phyloP scores from a whole-genome alignment of 371 early-diverging fungal species.

The Mortierella sp. region DNA sequence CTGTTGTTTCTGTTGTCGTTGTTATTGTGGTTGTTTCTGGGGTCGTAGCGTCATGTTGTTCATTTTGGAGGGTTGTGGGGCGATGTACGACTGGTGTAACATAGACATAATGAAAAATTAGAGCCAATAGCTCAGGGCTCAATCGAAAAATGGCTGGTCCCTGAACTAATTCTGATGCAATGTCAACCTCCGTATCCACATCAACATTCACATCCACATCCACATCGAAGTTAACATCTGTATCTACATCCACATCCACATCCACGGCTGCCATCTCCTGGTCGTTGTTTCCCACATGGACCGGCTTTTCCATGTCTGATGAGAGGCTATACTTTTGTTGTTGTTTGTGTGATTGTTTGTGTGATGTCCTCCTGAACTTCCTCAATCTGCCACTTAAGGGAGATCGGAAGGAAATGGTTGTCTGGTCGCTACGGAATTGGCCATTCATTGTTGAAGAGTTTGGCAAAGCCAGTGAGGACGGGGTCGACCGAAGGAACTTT shows the following conservation, averaged over 20 bases:
- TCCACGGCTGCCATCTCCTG: slow-evolving; percentile 16
- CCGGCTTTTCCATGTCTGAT: neutral
- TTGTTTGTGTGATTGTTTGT: slow-evolving; percentile 2
- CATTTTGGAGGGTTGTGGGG: slow-evolving; percentile 9
- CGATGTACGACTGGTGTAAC: slow-evolving; percentile 52
- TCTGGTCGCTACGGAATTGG: slow-evolving; percentile 5
- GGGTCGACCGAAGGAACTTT: slow-evolving; percentile 1
- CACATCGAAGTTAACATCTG: neutral
- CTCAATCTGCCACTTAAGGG: slow-evolving; percentile 15
- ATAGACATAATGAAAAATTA: slow-evolving; percentile 55
- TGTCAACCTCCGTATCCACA: neutral
- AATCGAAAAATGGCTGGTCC: slow-evolving; percentile 45
- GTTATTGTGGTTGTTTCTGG: neutral
- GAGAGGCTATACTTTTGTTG: neutral
- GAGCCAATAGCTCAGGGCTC: slow-evolving; percentile 51
- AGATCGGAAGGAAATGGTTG: slow-evolving; percentile 11
- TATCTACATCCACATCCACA: neutral
- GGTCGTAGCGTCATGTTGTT: neutral
- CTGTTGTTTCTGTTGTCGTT: neutral
- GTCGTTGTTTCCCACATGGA: neutral
- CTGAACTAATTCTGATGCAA: neutral
- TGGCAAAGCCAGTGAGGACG: slow-evolving; percentile 1
- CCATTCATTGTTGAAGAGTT: neutral
- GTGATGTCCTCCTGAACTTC: slow-evolving; percentile 10
- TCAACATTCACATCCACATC: slow-evolving; percentile 12